phyloP scores from a whole-genome alignment of 1,284 basidiomycete genomes.

The Xerocomus tenax region DNA sequence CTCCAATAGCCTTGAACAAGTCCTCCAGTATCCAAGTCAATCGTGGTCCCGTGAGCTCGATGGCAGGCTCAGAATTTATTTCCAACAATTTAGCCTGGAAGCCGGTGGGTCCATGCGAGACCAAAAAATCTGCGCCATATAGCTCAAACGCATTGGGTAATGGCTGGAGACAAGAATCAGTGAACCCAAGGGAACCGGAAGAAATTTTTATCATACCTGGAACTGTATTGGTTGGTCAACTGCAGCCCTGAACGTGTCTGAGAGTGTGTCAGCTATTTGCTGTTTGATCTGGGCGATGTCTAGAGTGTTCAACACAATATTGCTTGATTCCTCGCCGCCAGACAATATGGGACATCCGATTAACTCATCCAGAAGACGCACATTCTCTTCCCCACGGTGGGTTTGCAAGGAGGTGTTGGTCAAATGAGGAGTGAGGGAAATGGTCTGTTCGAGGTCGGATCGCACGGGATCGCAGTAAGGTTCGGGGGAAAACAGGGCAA shows the following conservation, averaged over 20 bases:
- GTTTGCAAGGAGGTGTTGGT: slow-evolving; percentile 94
- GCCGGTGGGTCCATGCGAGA: slow-evolving; percentile 43
- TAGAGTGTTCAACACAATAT: slow-evolving; percentile 23
- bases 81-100: slow-evolving; percentile 78
- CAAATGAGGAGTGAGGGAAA: slow-evolving; percentile 64
- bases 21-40: slow-evolving; percentile 74
- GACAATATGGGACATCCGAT: slow-evolving; percentile 54
- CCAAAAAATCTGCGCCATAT: slow-evolving; percentile 86
- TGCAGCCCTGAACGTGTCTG: slow-evolving; percentile 80
- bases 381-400: slow-evolving; percentile 55
- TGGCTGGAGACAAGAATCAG: slow-evolving; percentile 42
- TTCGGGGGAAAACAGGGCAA: slow-evolving; percentile 76
- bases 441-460: slow-evolving; percentile 21
- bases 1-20: slow-evolving; percentile 67
- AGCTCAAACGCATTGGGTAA: slow-evolving; percentile 92
- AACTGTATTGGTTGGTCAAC: slow-evolving; percentile 80
- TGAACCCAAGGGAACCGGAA: background rate
- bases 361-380: slow-evolving; percentile 72
- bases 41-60: slow-evolving; percentile 84
- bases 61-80: slow-evolving; percentile 93
- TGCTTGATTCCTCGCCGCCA: slow-evolving; percentile 11
- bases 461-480: slow-evolving; percentile 47
- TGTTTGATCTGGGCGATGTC: slow-evolving; percentile 54
- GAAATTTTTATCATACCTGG: slow-evolving; percentile 46
- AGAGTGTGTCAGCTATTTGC: slow-evolving; percentile 61